phyloP scores from a whole-genome alignment of 1,284 basidiomycete genomes.

The Tilletia setariae region DNA sequence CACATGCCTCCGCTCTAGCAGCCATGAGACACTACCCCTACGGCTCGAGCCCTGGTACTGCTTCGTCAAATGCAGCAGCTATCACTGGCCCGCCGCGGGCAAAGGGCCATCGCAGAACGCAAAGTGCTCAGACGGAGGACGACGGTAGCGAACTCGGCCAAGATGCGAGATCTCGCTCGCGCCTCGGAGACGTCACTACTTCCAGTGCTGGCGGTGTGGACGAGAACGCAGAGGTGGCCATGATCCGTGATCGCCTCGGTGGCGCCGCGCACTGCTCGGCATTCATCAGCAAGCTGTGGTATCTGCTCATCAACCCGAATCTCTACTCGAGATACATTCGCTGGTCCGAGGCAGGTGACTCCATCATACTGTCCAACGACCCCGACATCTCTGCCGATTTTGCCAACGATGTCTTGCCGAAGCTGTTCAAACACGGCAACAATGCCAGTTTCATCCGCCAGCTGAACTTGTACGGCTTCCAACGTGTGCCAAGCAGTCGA shows the following conservation, averaged over 20 bases:
- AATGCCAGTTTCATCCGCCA: slow-evolving; percentile 53
- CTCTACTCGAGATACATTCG: slow-evolving; percentile 47
- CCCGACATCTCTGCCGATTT: slow-evolving; percentile 50
- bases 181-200: neutral
- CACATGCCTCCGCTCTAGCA: neutral
- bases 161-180: neutral
- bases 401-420: slow-evolving; percentile 47
- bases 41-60: neutral
- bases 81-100: neutral
- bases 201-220: slow-evolving; percentile 19
- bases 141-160: slow-evolving; percentile 21
- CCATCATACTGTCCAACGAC: slow-evolving; percentile 51
- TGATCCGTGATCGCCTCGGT: slow-evolving; percentile 49
- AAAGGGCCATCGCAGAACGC: slow-evolving; percentile 18
- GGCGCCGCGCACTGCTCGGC: slow-evolving; percentile 53
- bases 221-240: slow-evolving; percentile 49
- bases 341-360: slow-evolving; percentile 48
- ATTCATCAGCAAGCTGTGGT: slow-evolving; percentile 54
- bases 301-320: slow-evolving; percentile 51
- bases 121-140: slow-evolving; percentile 25
- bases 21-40: slow-evolving; percentile 4
- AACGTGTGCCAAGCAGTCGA: slow-evolving; percentile 49
- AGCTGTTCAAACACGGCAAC: slow-evolving; percentile 54
- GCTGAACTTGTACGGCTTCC: slow-evolving; percentile 53
- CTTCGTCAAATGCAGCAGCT: neutral